These are phyloP conservation scores for Kalmusia sp. DNA, from an alignment of 2,329 filamentous ascomycete genomes.

Conservation along the genomic window DNA sequence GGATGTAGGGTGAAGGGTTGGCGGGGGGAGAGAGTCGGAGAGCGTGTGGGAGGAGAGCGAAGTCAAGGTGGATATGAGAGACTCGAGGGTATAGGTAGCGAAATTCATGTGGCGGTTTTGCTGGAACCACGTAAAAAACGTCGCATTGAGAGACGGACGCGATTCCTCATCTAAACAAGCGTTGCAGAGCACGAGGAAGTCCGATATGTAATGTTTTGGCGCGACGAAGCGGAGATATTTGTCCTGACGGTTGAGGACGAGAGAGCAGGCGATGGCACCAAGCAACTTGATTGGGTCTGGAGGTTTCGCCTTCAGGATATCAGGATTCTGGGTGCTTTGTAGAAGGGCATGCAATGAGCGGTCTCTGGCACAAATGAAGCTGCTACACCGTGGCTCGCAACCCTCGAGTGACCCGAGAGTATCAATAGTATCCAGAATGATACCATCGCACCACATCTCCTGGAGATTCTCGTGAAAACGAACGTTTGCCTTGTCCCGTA, in stretches of 20 bases:
- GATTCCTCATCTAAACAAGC: constrained; percentile 20
- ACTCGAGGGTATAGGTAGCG: constrained; percentile 22
- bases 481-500: constrained; percentile 27
- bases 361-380: constrained; percentile 25
- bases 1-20: constrained; percentile 12
- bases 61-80: constrained; percentile 15
- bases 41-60: constrained; percentile 4
- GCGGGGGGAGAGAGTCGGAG: constrained; percentile 17
- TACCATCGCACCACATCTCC: constrained; percentile 32
- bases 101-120: constrained; percentile 27
- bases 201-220: constrained; percentile 29
- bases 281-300: constrained; percentile 22
- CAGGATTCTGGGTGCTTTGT: constrained; percentile 8
- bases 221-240: constrained; percentile 39
- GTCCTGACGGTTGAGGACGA: constrained; percentile 38
- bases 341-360: constrained; percentile 22
- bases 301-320: background rate
- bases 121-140: constrained; percentile 36
- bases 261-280: constrained; percentile 29
- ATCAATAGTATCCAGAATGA: constrained; percentile 31
- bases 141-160: constrained; percentile 31
- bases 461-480: constrained; percentile 28
- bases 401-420: constrained; percentile 32
- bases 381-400: constrained; percentile 35
- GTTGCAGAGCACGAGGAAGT: constrained; percentile 36